A percentile compares a stretch with the other conserved stretches of the same genome.
Evolutionary conservation across 306 rosid species (phyloP).

Genomic region (Sindora glabra): DNA sequence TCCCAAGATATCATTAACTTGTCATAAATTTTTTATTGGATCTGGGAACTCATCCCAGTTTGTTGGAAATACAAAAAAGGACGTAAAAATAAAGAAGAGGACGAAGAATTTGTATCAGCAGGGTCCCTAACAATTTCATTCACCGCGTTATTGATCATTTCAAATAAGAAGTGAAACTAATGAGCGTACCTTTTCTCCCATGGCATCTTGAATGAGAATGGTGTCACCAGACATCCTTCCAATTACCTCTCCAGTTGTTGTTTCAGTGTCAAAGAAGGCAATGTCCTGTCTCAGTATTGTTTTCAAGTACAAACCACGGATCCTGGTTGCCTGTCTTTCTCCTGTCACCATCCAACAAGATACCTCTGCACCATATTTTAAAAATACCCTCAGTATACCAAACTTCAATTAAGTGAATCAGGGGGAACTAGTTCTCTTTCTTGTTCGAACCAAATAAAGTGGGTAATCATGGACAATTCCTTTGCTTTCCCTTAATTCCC

Average conservation of each 20-base stretch:
- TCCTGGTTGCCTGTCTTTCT: no score
- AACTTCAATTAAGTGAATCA: no score
- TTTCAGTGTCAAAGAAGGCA: conserved; percentile 78
- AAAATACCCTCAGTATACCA: no score
- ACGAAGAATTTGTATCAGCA: neutral
- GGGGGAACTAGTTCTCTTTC: no score
- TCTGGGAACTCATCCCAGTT: neutral
- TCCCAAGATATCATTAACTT: no score
- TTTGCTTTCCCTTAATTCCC: no score
- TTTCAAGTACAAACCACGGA: no score
- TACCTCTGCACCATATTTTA: no score
- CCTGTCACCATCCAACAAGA: no score
- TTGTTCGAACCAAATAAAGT: no score
- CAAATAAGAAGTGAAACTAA: neutral
- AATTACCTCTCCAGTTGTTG: conserved; percentile 71
- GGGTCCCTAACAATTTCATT: neutral
- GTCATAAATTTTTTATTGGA: conserved; percentile 2
- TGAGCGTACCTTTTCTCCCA: conserved; percentile 72
- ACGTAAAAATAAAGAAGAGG: neutral
- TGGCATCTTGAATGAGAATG: conserved; percentile 83
- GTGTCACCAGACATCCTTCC: conserved; percentile 95
- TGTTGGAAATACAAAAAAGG: neutral
- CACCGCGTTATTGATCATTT: neutral
- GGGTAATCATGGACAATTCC: no score
- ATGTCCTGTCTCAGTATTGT: no score